phyloP scores from a whole-genome alignment of 2,329 filamentous ascomycete genomes.

The Alternaria atra region DNA sequence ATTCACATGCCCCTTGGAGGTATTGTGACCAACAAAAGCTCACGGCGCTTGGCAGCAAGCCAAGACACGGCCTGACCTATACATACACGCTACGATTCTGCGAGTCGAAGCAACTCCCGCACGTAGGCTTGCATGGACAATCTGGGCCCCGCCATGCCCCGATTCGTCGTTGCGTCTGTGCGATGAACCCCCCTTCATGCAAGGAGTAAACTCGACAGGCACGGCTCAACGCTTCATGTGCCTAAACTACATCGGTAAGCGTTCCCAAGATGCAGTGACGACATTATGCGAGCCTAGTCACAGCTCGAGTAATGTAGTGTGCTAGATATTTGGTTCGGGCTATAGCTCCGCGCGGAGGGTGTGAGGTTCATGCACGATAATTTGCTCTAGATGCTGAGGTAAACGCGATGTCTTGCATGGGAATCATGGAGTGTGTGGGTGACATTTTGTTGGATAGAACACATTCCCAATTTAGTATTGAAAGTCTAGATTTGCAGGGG shows the following conservation, averaged over 20 bases:
- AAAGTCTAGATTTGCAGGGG: not conserved
- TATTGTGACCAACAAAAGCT: not conserved
- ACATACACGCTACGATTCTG: not conserved
- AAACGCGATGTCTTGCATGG: constrained; percentile 1
- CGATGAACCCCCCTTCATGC: constrained; percentile 1
- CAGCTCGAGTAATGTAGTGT: not conserved
- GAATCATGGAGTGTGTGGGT: not conserved
- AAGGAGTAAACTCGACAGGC: constrained; percentile 7
- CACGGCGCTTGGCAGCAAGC: not conserved
- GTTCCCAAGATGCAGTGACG: constrained; percentile 12
- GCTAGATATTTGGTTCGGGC: not conserved
- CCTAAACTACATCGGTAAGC: constrained; percentile 4
- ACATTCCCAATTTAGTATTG: not conserved
- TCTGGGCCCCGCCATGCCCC: constrained; percentile 1
- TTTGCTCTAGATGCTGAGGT: not conserved
- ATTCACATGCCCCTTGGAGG: not conserved
- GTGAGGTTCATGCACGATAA: constrained; percentile 4
- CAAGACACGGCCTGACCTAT: constrained; percentile 4
- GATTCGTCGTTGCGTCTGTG: constrained; percentile 12
- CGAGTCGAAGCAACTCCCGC: constrained; percentile 3
- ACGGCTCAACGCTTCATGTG: not conserved
- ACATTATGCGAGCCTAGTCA: constrained; percentile 19
- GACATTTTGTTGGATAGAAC: not conserved
- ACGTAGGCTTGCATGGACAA: not conserved
- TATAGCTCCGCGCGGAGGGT: not conserved